Base-by-base conservation (phyloP, 495 filamentous ascomycete genomes). In the Haplographium delicatum region DNA sequence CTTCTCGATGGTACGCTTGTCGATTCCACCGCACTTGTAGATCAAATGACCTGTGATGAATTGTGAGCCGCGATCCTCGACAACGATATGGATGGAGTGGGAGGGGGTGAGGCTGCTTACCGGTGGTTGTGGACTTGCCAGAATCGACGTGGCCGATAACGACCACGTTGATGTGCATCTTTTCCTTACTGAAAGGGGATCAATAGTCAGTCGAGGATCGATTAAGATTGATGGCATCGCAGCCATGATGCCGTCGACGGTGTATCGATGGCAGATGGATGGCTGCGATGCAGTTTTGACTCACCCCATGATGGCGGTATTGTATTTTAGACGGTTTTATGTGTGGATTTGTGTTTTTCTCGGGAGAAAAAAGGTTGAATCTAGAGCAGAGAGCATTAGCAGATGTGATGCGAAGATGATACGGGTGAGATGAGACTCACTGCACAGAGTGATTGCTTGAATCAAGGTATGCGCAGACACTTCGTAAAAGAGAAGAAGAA, bases 11-110 rank as follows among this genome's bases (percentile, higher is more conserved):
- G 94, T 97, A 91, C 93, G 93, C 81, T 89, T 87, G 86, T 98
- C 93, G 68, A 98, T 98, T 86, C 93, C 93, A 85, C 93, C 93
- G 79, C 93, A 98, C 80, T 98, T 95, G 89, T 98, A 98, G 86
- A 97, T 98, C 79, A 97, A 80, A 76, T 97, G 93, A 72, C 85
- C 84, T 67, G 56, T 48, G 31, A 23, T 23, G 25, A 30, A 50
- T 19, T 33, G 43, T 60, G 39, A 58, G 54, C 46, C n/a, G 24
- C 41, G 42, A 34, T 47, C 16, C 8, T 27, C n/a, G 41, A 25
- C 44, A 30, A 8, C 22, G 26, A 15, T 16, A 19, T 23, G 20
- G 46, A 30, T 53, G 19, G 44, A 33, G 16, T 37, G 15, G 24
- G 22, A 47, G 44, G 35, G 48, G 53, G 44, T 38, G 19, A 11